Evolutionary conservation across 805 yeast species (phyloP).

Genomic region (Groenewaldozyma salmanticensis): DNA sequence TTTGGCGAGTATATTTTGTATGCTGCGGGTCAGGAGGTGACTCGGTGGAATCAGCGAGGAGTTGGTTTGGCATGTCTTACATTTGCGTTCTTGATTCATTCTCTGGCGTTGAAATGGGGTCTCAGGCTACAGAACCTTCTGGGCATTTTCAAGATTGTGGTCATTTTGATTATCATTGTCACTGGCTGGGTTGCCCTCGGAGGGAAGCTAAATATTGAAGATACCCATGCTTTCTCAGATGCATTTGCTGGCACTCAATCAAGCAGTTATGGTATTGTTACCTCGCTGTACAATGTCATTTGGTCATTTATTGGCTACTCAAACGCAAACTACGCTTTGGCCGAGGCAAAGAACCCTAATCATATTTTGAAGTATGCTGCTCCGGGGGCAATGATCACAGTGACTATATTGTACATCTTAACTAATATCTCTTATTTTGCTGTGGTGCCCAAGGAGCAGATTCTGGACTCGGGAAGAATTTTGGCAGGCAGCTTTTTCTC

Average conservation of each 20-base stretch:
- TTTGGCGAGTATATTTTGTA: slow-evolving; percentile 68
- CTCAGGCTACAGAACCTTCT: slow-evolving; percentile 53
- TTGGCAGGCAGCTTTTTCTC: slow-evolving; percentile 70
- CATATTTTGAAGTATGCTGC: slow-evolving; percentile 63
- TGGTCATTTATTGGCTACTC: slow-evolving; percentile 83
- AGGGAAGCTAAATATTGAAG: slow-evolving; percentile 47
- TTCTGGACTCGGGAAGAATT: slow-evolving; percentile 50
- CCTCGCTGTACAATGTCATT: slow-evolving; percentile 70
- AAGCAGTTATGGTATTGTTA: slow-evolving; percentile 34
- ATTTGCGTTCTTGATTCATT: slow-evolving; percentile 57
- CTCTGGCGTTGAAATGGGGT: slow-evolving; percentile 53
- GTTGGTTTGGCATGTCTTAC: slow-evolving; percentile 68
- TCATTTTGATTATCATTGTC: slow-evolving; percentile 57
- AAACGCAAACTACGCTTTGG: slow-evolving; percentile 73
- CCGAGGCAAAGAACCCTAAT: slow-evolving; percentile 68
- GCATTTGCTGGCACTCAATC: slow-evolving; percentile 37
- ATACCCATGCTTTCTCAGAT: slow-evolving; percentile 51
- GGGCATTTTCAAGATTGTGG: slow-evolving; percentile 66
- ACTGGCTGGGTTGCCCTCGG: slow-evolving; percentile 81
- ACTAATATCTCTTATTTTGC: slow-evolving; percentile 64
- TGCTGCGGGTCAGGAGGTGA: slow-evolving; percentile 60
- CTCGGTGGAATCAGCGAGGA: slow-evolving; percentile 70
- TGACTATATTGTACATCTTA: slow-evolving; percentile 61
- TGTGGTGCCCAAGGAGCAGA: slow-evolving; percentile 36
- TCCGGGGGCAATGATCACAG: slow-evolving; percentile 54